Evolutionary conservation across 768 basidiomycete species (phyloP), one percentile per base, ranked within the genome.

Genomic region (Candolleomyces efflorescens): DNA sequence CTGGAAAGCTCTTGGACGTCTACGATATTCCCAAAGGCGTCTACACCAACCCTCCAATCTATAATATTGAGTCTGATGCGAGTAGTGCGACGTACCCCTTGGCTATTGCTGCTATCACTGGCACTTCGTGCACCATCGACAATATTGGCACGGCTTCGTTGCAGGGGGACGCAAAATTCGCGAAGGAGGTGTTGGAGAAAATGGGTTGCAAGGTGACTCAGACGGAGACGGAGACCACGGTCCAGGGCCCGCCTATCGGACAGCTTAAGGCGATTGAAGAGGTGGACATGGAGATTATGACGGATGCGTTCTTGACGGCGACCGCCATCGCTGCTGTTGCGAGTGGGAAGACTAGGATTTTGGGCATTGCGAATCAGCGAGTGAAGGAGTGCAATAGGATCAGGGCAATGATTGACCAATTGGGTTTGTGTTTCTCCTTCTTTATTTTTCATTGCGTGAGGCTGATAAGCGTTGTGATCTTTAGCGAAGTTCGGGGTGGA

Each of bases 311-410:
- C 78, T 81, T 98, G 75, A 98, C 95, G 2, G 96, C 97, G 9
- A 90, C 86, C 11, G 94, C 89, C 7, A 75, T 99, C 18, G 95
- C 93, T 53, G 96, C 97, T 55, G 90, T 97, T 20, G 58, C 58
- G n/a, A 53, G 15, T 12, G 85, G 83, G 10, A 83, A 84, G 62
- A 89, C 94, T 9, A 80, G 92, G 59, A 98, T 99, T 63, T 69
- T 89, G 50, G 95, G 97, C 1, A 98, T 99, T 62, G 95, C 96
- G 38, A 99, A 98, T 67, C 96, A 99, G 76, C 77, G 96, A 18
- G 97, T 99, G 56, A 98, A 99, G 75, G 97, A 99, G 68, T 98
- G 97, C 68, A 95, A 99, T 68, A 82, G 96, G 20, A 99, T 99
- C 69, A 82, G 82, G 63, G 97, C 96, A 0, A 99, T 98, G 97